A percentile compares a stretch with the other conserved stretches of the same genome.
phyloP scores from a whole-genome alignment of 345 rosid genomes.

The Euphorbia lathyris region DNA sequence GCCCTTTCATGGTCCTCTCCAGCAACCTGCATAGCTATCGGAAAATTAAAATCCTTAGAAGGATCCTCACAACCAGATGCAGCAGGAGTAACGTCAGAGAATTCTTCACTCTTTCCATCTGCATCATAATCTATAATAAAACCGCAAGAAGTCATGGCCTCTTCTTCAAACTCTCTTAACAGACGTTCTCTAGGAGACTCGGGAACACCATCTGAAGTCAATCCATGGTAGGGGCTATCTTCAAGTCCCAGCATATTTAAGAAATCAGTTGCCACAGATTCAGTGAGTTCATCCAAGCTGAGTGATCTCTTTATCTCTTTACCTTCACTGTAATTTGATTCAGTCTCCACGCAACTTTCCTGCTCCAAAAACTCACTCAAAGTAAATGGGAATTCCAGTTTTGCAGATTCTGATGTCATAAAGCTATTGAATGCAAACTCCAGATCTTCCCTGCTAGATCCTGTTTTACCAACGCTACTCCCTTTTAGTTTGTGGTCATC shows the following conservation, averaged over 20 bases:
- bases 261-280: conserved; percentile 64
- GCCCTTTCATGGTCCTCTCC: conserved; percentile 37
- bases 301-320: conserved; percentile 36
- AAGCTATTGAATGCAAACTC: conserved; percentile 33
- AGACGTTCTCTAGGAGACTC: conserved; percentile 81
- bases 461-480: conserved; percentile 14
- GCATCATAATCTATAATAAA: conserved; percentile 39
- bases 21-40: conserved; percentile 31
- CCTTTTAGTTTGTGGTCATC: conserved; percentile 33
- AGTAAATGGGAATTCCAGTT: conserved; percentile 29
- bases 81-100: conserved; percentile 14
- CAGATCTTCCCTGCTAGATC: conserved; percentile 26
- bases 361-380: conserved; percentile 26
- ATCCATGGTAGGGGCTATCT: conserved; percentile 34
- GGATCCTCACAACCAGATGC: conserved; percentile 24
- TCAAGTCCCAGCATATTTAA: conserved; percentile 60
- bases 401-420: conserved; percentile 34
- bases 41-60: conserved; percentile 37
- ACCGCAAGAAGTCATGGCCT: conserved; percentile 51
- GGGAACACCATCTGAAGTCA: conserved; percentile 43
- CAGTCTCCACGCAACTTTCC: conserved; percentile 34
- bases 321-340: conserved; percentile 39
- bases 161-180: conserved; percentile 70
- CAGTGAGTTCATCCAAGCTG: conserved; percentile 65
- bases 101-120: conserved; percentile 24